Conservation (phyloP, 2,329 filamentous ascomycete genomes). For the Orbilia blumenaviensis region DNA sequence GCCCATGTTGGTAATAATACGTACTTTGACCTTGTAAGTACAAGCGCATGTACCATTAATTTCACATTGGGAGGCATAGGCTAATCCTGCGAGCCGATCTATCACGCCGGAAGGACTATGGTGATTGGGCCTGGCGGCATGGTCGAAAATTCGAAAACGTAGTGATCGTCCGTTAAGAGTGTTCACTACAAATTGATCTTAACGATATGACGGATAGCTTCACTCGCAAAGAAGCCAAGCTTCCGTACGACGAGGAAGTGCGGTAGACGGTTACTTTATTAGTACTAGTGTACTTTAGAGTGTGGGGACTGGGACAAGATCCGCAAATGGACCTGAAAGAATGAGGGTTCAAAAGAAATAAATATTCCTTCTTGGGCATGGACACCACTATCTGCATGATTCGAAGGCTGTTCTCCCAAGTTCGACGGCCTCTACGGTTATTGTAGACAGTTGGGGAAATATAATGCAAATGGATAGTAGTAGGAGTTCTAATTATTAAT, state of each 20-base stretch:
- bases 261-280: constrained; percentile 38
- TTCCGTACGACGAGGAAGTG: constrained; percentile 25
- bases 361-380: background rate
- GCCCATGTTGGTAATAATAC: constrained; percentile 7
- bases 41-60: too few relatives aligned
- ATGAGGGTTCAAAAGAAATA: constrained; percentile 12
- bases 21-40: background rate
- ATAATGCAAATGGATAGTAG: constrained; percentile 13
- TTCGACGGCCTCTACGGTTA: background rate
- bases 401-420: background rate
- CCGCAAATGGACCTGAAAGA: constrained; percentile 38
- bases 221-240: constrained; percentile 38
- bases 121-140: constrained; percentile 31
- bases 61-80: background rate
- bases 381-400: background rate
- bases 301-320: constrained; percentile 46
- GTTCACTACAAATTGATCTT: too few relatives aligned
- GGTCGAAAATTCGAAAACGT: constrained; percentile 30
- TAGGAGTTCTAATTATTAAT: constrained; percentile 39
- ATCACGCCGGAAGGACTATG: constrained; percentile 7
- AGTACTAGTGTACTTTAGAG: constrained; percentile 18
- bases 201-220: constrained; percentile 49
- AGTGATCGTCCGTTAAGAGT: constrained; percentile 47
- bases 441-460: background rate
- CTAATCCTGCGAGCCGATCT: constrained; percentile 21